Evolutionary conservation across 176 grass and related monocot species (phyloP).

Genomic region (Cocos nucifera): DNA sequence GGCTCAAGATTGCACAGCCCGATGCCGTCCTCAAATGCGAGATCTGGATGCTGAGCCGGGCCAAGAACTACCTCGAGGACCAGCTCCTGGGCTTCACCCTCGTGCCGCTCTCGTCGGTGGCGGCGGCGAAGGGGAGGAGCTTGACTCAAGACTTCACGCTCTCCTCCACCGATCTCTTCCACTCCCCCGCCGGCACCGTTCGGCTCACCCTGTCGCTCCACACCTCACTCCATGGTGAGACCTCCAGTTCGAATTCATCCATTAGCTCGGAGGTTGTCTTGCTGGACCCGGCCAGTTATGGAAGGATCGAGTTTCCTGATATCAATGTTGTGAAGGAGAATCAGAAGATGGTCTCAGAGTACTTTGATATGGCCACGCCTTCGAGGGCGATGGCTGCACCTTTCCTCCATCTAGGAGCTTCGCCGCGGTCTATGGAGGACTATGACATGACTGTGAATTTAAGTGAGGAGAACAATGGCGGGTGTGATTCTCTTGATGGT

Average conservation of each 20-base stretch:
- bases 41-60: slow-evolving; percentile 81
- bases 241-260: slow-evolving; percentile 11
- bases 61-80: slow-evolving; percentile 47
- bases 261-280: slow-evolving; percentile 82
- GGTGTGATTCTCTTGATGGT: slow-evolving; percentile 22
- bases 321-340: slow-evolving; percentile 51
- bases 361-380: slow-evolving; percentile 31
- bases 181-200: slow-evolving; percentile 59
- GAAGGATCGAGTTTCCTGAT: slow-evolving; percentile 50
- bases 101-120: slow-evolving; percentile 52
- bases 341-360: slow-evolving; percentile 70
- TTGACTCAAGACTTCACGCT: slow-evolving; percentile 48
- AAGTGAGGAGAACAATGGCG: background rate
- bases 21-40: slow-evolving; percentile 79
- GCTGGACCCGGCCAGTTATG: slow-evolving; percentile 41
- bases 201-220: slow-evolving; percentile 47
- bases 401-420: slow-evolving; percentile 38
- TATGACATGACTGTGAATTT: slow-evolving; percentile 32
- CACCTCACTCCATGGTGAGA: background rate
- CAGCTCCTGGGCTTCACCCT: slow-evolving; percentile 93
- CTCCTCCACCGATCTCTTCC: slow-evolving; percentile 78
- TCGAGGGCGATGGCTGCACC: slow-evolving; percentile 14
- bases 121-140: slow-evolving; percentile 6
- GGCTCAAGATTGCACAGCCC: slow-evolving; percentile 1
- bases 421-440: slow-evolving; percentile 6